These are phyloP conservation scores for Pezicula radicicola DNA, from an alignment of 2,329 filamentous ascomycete species.

Conservation along the genomic window DNA sequence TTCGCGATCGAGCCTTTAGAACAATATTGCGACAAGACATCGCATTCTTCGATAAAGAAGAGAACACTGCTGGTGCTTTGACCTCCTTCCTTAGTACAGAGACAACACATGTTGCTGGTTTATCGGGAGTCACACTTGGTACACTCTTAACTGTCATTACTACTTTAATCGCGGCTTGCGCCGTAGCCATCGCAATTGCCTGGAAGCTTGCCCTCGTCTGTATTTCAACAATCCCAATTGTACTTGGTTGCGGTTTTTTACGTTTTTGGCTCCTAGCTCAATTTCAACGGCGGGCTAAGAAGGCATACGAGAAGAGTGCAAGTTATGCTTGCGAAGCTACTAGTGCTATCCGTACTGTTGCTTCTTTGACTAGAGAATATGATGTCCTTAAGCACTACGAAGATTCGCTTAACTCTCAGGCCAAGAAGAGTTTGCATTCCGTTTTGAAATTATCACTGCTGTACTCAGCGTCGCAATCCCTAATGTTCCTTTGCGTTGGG, in stretches of 20 bases:
- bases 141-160: constrained; percentile 79
- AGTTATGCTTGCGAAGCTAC: constrained; percentile 92
- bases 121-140: constrained; percentile 83
- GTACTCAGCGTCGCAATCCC: constrained; percentile 80
- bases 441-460: constrained; percentile 74
- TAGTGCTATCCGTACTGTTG: constrained; percentile 89
- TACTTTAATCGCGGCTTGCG: constrained; percentile 72
- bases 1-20: constrained; percentile 79
- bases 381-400: constrained; percentile 77
- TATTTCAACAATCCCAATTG: constrained; percentile 71
- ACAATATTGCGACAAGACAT: constrained; percentile 91
- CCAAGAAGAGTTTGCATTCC: constrained; percentile 65
- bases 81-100: constrained; percentile 88
- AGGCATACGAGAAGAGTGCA: constrained; percentile 76
- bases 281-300: constrained; percentile 77
- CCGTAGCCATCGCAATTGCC: constrained; percentile 67
- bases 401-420: constrained; percentile 62
- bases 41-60: constrained; percentile 82
- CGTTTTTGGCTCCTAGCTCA: constrained; percentile 80
- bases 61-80: constrained; percentile 84
- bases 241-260: constrained; percentile 78
- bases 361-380: constrained; percentile 80
- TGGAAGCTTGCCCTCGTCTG: constrained; percentile 90
- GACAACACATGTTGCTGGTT: constrained; percentile 84
- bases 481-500: constrained; percentile 80